Percentiles rank a stretch among this genome's conserved stretches.
phyloP scores from a whole-genome alignment of 2,329 filamentous ascomycete species.

The Neodidymelliopsis sp. region DNA sequence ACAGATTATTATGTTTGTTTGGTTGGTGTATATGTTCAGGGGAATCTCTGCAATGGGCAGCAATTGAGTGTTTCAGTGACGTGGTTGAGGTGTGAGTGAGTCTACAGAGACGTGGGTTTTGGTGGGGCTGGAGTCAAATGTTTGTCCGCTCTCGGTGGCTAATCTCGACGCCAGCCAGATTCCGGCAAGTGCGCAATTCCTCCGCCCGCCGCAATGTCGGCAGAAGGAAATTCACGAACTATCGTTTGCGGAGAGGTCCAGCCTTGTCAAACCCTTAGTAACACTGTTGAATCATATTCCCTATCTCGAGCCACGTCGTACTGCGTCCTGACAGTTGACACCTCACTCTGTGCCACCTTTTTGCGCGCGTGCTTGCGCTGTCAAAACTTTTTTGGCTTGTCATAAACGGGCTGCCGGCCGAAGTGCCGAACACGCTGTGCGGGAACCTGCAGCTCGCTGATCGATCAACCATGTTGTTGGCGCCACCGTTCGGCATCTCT shows the following conservation, averaged over 20 bases:
- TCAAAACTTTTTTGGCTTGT: not conserved
- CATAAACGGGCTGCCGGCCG: slow-evolving; percentile 11
- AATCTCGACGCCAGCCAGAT: slow-evolving; percentile 10
- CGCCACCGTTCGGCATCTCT: too few species aligned
- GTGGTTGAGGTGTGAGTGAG: slow-evolving; percentile 8
- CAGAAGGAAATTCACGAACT: slow-evolving; percentile 13
- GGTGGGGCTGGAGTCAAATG: slow-evolving; percentile 21
- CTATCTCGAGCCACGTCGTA: slow-evolving; percentile 1
- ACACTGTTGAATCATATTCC: not conserved
- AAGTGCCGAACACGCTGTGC: slow-evolving; percentile 9
- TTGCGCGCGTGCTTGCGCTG: not conserved
- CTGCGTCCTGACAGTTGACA: not conserved
- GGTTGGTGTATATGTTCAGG: not conserved
- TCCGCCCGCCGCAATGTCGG: slow-evolving; percentile 6
- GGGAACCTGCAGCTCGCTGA: slow-evolving; percentile 15
- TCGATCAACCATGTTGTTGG: not conserved
- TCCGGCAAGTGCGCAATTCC: slow-evolving; percentile 11
- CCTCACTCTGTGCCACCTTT: not conserved
- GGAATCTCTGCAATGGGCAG: not conserved
- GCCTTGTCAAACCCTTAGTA: not conserved
- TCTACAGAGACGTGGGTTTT: slow-evolving; percentile 9
- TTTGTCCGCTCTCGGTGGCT: slow-evolving; percentile 19
- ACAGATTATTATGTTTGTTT: not conserved
- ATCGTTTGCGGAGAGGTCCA: slow-evolving; percentile 10
- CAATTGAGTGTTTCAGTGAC: slow-evolving; percentile 15